Evolutionary conservation across 129 eudicot genomes (phyloP).

Genomic region (Flaveria ramosissima): DNA sequence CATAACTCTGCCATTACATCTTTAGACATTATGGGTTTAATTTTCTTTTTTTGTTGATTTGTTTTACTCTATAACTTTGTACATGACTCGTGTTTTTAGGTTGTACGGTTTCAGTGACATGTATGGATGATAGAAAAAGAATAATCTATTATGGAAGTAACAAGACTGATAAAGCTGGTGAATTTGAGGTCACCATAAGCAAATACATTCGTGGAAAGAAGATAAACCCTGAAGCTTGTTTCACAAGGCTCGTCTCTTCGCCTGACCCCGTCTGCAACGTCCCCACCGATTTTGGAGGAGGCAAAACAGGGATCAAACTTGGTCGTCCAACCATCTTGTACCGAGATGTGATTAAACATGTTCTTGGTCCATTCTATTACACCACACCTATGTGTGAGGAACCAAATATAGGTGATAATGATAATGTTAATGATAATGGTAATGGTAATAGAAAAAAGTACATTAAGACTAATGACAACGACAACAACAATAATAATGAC

Average conservation of each 20-base stretch:
- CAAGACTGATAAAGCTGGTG: conserved; percentile 64
- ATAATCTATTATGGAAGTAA: conserved; percentile 70
- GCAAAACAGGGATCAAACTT: conserved; percentile 69
- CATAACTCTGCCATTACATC: background rate
- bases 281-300: conserved; percentile 66
- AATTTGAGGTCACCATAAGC: conserved; percentile 50
- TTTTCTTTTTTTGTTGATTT: background rate
- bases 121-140: conserved; percentile 63
- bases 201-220: conserved; percentile 49
- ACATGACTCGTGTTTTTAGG: conserved; percentile 39
- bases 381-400: conserved; percentile 93
- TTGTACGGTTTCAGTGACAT: conserved; percentile 68
- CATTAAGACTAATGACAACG: background rate
- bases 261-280: conserved; percentile 79
- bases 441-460: conserved; percentile 34
- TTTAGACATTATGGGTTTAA: background rate
- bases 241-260: conserved; percentile 71
- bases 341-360: conserved; percentile 57
- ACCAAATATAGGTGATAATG: conserved; percentile 45
- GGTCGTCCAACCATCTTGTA: conserved; percentile 64
- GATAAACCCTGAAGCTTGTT: conserved; percentile 59
- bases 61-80: background rate
- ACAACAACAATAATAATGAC: background rate
- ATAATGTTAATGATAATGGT: conserved; percentile 24
- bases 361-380: conserved; percentile 63